Evolutionary conservation across 352 stramenopile genomes (phyloP), one percentile per base, ranked within the genome.

Genomic region (Phytophthora constricta): DNA sequence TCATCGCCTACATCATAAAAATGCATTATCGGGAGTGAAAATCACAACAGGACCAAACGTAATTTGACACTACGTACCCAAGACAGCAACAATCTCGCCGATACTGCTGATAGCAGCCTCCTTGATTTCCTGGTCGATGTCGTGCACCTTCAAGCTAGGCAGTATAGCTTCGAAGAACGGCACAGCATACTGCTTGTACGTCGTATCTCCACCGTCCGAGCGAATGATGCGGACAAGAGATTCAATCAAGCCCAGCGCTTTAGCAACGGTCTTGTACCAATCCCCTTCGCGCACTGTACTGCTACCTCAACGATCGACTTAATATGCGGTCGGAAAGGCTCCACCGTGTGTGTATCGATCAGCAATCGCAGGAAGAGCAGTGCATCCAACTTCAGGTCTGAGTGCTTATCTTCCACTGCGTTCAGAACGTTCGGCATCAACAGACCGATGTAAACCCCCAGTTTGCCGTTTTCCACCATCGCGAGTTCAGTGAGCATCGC

Each of bases 81-180:
- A 64, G 16, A 79, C 74, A 25, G 93, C 78, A 31, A 98, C 82
- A 46, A 98, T 82, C 57, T 97, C 86, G 2, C 89, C 93, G 10
- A 98, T 88, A 60, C 92, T 96, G 55, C 78, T 88, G 61, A 98
- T 98, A 10, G 92, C 92, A 54, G 95, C 92, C 67, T 99, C 98
- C 70, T 99, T 99, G 65, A 99, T 99, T 81, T 99, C 98, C 78
- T 99, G 96, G 65, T 99, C 98, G 52, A 99, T 98, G 68, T 99
- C 97, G 69, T 98, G 84, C 4, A 95, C 93, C 59, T 97, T 90
- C 31, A 99, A 82, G n/a, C 93, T 96, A 27, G 96, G 95, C 65
- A 99, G 74, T 16, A 99, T 91, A 5, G 96, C 93, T 33, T 95
- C 78, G 62, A 97, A 99, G 9, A 99, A 82, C 16, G 85, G 74